Evolutionary conservation across 2,329 filamentous ascomycete genomes (phyloP).

Genomic region (Escovopsis sp.): DNA sequence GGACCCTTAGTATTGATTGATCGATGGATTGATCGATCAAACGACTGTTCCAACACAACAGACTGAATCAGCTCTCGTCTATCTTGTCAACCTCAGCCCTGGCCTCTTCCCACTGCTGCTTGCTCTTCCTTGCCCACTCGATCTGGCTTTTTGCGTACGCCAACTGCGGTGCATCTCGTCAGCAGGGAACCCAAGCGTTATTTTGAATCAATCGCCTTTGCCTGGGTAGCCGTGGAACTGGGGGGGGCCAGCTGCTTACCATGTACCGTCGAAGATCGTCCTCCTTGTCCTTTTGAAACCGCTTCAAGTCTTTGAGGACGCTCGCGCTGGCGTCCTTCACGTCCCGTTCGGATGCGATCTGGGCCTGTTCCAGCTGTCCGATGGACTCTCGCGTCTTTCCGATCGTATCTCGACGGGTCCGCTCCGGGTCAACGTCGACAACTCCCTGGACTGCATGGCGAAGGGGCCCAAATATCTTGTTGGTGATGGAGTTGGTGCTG

Average conservation of each 20-base stretch:
- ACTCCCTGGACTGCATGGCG: constrained; percentile 94
- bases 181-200: neutral
- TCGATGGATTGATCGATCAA: no score
- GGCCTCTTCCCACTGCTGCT: constrained; percentile 87
- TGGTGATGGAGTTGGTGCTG: constrained; percentile 81
- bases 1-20: no score
- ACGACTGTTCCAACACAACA: neutral
- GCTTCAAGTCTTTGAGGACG: constrained; percentile 75
- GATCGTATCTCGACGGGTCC: constrained; percentile 82
- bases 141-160: constrained; percentile 87
- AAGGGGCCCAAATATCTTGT: constrained; percentile 87
- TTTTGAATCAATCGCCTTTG: neutral
- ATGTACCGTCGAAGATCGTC: constrained; percentile 88
- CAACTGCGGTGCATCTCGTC: constrained; percentile 39
- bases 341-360: constrained; percentile 76
- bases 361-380: constrained; percentile 73
- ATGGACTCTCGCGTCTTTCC: constrained; percentile 90
- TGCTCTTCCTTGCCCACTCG: constrained; percentile 82
- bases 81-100: constrained; percentile 81
- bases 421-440: constrained; percentile 88
- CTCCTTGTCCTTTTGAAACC: constrained; percentile 93
- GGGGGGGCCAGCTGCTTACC: constrained; percentile 42
- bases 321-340: constrained; percentile 85
- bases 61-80: constrained; percentile 42
- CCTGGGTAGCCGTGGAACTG: neutral